Evolutionary conservation across 2,329 filamentous ascomycete species (phyloP), one percentile per base, ranked within the genome.

Genomic region (Pseudocercospora macadamiae): DNA sequence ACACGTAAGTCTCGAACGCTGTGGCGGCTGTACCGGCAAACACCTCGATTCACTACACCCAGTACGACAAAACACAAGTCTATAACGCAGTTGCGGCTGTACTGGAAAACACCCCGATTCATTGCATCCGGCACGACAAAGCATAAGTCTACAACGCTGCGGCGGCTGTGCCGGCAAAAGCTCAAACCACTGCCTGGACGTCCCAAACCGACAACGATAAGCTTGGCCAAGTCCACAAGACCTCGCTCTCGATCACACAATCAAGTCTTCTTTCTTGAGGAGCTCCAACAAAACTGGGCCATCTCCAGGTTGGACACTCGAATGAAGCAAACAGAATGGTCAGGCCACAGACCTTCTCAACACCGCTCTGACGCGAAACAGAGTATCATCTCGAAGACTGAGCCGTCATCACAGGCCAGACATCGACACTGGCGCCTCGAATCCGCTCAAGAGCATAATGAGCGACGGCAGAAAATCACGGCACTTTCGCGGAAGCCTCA

Each of bases 291-390:
- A 45, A 12, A 21, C 26, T 49, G 47, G 47, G 47, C 21, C 47
- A 49, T 30, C 47, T 49, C 47, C 47, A 49, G 4, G 47, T 49
- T 10, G 47, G 47, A 9, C 16, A n/a, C 25, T 30, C 26, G 9
- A 49, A 49, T 30, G 25, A 32, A n/a, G 14, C 25, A 26, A 34
- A 19, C 14, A 26, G 42, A 47, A 47, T 26, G 42, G 42, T 47
- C 42, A 47, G 19, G 42, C 9, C 42, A 47, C 42, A 47, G 42
- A 14, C 42, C 42, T 25, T 25, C n/a, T 32, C 47, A 14, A 19
- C 39, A 45, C 47, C 47, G n/a, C 47, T 49, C 47, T 49, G n/a
- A 34, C 26, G 47, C 47, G 47, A 34, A 49, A 49, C 16, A 49
- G 47, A 49, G 47, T n/a, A 26, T n/a, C 25, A 16, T 2, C 32